Evolutionary conservation across 345 rosid species (phyloP), one percentile per base, ranked within the genome.

Genomic region (Linum usitatissimum): DNA sequence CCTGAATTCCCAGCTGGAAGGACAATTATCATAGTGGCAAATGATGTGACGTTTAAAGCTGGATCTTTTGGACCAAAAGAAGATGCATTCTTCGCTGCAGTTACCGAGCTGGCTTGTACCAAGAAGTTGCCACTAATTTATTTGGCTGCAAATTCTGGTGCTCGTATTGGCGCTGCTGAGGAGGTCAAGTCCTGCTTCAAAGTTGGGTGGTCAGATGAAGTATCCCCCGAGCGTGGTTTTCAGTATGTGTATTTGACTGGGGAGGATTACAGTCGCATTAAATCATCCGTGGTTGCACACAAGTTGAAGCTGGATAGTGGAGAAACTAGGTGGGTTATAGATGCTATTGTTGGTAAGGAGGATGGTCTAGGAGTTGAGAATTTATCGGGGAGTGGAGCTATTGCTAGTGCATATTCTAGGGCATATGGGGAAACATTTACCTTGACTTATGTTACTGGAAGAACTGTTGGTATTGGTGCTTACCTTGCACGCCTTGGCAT

Each of bases 51-150:
- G 71, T 90, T 86, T 73, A 90, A 84, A 78, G 97, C 92, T 21
- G 99, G 99, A 65, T 94, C 99, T 64, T 94, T 94, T 74, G 99
- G 99, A 66, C 97, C 90, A 57, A 90, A 78, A 76, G 99, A 94
- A 79, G 99, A 94, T 56, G 96, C 99, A 34, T 94, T 90, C 81
- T 94, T 94, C 73, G 84, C 72, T 67, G 97, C 95, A 51, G 90
- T 94, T 34, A 88, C 97, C 60, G 91, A 90, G 69, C 90, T 90
- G 34, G 99, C 99, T 57, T 94, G 99, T 73, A 69, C 75, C 53
- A 79, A 82, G 81, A 94, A 88, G 75, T 77, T 94, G 62, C 99
- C 99, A 38, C 68, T 94, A 61, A 85, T 94, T 67, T 94, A 94
- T 79, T 77, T 94, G 84, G 99, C 99, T 34, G 99, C 91, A 51